Conservation (phyloP, 176 grass and related monocot species). For the Puccinellia tenuiflora region DNA sequence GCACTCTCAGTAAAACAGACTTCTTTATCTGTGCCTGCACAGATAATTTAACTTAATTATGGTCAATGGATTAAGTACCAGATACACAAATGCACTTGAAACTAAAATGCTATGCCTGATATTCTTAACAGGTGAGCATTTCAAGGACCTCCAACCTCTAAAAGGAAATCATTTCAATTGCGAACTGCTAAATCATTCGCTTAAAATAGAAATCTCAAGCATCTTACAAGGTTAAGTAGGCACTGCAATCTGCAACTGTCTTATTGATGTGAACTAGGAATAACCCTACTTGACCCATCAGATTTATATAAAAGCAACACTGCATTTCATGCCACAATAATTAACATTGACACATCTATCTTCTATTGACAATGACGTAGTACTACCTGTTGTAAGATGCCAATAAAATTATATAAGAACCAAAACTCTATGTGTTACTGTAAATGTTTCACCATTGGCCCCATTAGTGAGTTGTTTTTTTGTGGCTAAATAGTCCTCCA, state of each 20-base stretch:
- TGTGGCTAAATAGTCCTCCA: background rate
- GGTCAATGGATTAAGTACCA: background rate
- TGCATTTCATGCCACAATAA: background rate
- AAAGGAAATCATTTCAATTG: background rate
- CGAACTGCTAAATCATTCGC: background rate
- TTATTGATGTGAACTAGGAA: background rate
- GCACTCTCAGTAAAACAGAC: background rate
- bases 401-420: background rate
- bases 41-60: background rate
- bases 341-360: background rate
- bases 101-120: background rate
- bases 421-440: background rate
- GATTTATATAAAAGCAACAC: background rate
- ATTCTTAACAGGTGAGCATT: background rate
- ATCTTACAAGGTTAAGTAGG: background rate
- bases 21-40: background rate
- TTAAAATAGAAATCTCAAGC: background rate
- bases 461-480: background rate
- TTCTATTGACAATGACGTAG: background rate
- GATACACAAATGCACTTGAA: background rate
- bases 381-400: background rate
- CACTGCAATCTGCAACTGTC: background rate
- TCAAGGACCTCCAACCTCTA: background rate
- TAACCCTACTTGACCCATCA: background rate
- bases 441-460: background rate